Evolutionary conservation across 768 basidiomycete genomes (phyloP), one percentile per base, ranked within the genome.

Genomic region (Termitomyces eurrhizus): DNA sequence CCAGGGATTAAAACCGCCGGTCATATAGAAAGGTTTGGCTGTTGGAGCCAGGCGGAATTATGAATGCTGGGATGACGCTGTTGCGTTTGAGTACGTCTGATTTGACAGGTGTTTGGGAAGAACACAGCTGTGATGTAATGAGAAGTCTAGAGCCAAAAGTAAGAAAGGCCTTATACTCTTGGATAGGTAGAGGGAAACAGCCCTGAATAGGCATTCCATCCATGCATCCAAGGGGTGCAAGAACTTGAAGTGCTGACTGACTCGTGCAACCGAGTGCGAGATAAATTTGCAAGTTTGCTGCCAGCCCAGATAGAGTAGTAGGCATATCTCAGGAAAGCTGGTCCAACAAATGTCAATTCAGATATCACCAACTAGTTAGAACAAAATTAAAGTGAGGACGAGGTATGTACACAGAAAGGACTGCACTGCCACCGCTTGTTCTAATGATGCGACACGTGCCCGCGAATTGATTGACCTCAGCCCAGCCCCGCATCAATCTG

Each of bases 351-450:
- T 14, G 39, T 41, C 2, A 18, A 18, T n/a, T n/a, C 41, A 42
- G 41, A n/a, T 18, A 37, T 37, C 36, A 12, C 16, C 41, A 45
- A 21, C 11, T 4, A 12, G 21, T 21, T 13, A 12, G 12, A 12
- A 45, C 4, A 26, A 29, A 48, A 14, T 4, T 6, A 26, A 24
- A 14, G 11, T 45, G 44, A 21, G 44, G 21, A 21, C 44, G 46
- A 29, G 26, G 11, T 7, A 45, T 21, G 9, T 21, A 29, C 29
- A 26, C 7, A 7, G 46, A 26, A 24, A 14, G 26, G 51, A 21
- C 29, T 41, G 39, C 39, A 54, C 53, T 54, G 53, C 53, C 53
- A 41, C 39, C 53, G 53, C 37, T 29, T 54, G 37, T 41, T 18
- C 26, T 41, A 3, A 29, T 54, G 39, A 41, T 29, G 24, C 24